Evolutionary conservation across 306 rosid species (phyloP).

Genomic region (Cicer arietinum): DNA sequence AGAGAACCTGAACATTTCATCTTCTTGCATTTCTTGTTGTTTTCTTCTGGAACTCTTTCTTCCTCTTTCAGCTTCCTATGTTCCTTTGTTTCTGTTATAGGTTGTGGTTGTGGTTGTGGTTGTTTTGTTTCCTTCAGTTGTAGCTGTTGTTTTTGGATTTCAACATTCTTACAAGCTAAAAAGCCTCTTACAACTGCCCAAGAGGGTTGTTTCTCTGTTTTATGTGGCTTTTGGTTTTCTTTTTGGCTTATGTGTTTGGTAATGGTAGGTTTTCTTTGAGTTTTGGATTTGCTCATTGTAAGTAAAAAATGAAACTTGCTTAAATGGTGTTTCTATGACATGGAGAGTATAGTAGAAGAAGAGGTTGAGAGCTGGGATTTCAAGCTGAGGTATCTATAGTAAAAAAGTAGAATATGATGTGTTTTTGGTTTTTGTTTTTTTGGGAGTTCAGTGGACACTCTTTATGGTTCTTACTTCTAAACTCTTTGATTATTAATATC

Average conservation of each 20-base stretch:
- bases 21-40: slow-evolving; percentile 80
- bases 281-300: slow-evolving; percentile 69
- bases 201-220: slow-evolving; percentile 69
- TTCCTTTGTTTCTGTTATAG: slow-evolving; percentile 40
- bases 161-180: slow-evolving; percentile 67
- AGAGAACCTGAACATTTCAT: slow-evolving; percentile 91
- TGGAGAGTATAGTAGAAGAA: not conserved
- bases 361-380: slow-evolving; percentile 16
- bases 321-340: slow-evolving; percentile 41
- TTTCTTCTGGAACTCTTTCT: slow-evolving; percentile 66
- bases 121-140: slow-evolving; percentile 47
- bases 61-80: slow-evolving; percentile 58
- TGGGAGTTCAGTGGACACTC: slow-evolving; percentile 39
- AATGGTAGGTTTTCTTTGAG: slow-evolving; percentile 51
- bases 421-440: slow-evolving; percentile 25
- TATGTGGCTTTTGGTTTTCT: slow-evolving; percentile 60
- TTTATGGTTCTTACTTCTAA: slow-evolving; percentile 19
- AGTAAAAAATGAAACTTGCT: slow-evolving; percentile 39
- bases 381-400: slow-evolving; percentile 14
- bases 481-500: not conserved
- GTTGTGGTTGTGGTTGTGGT: slow-evolving; percentile 28
- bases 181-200: slow-evolving; percentile 85
- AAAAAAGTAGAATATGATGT: slow-evolving; percentile 19
- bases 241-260: slow-evolving; percentile 54
- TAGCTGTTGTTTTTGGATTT: slow-evolving; percentile 51